Evolutionary conservation across 73 alveolate genomes (phyloP), one percentile per base, ranked within the genome.

Genomic region (Strombidium stylifer): DNA sequence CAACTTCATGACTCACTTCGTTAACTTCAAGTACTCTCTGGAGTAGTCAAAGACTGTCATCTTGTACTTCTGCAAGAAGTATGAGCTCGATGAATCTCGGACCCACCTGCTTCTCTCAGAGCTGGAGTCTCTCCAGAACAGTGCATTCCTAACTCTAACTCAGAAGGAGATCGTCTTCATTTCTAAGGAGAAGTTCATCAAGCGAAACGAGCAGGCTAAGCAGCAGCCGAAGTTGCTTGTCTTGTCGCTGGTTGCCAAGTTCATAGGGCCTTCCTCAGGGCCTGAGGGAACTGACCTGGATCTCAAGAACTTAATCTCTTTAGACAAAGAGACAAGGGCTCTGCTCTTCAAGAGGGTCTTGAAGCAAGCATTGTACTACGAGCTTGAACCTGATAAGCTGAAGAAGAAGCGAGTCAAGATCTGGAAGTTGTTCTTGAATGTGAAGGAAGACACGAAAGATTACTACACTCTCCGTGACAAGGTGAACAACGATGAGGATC

Each of bases 401-500:
- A 65, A 58, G 58, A 61, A 82, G 31, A 82, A 82, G 41, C 49
- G 54, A n/a, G 34, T 27, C 4, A 36, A 61, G 16, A 42, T 51
- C 52, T 39, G 23, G 30, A 55, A 65, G 41, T 11, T 65, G 24
- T 52, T 59, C 27, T 30, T 34, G 19, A 59, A 56, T 11, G 76
- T 83, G 75, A 10, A 60, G n/a, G 69, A 60, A 27, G 42, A 56
- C 42, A 42, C 52, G 0, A 41, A 59, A 28, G 86, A 81, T 27
- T 81, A 81, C 56, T 40, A 34, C 15, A 73, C 78, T 3, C 26
- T 81, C 19, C 51, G 62, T 42, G 71, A 81, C 40, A 81, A 81
- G 40, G 52, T 62, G 23, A 40, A 32, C 2, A 51, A 59, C 23
- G 8, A 10, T 35, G 12, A 35, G 45, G 45, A n/a, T n/a, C n/a